Percentiles rank a stretch among this genome's conserved stretches.
Conservation (phyloP, 2,329 filamentous ascomycete species). For the Tolypocladium guangdongense region DNA sequence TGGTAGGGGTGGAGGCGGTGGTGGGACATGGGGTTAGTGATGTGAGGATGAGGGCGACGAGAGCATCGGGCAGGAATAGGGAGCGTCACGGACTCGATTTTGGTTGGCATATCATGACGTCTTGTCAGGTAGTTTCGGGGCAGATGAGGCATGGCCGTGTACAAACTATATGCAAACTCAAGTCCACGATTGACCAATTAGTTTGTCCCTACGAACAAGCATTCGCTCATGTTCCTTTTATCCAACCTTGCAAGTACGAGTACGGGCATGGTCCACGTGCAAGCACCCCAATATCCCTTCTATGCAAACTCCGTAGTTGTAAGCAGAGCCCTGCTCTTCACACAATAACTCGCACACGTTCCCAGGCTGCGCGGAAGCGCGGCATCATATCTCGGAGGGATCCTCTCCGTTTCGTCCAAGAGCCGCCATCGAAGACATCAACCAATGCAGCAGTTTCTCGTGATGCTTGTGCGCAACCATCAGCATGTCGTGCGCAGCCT, state of each 20-base stretch:
- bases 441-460: too few species aligned
- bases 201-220: not conserved
- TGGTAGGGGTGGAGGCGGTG: conserved; percentile 72
- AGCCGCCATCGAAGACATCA: too few species aligned
- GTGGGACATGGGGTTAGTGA: conserved; percentile 79
- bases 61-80: not conserved
- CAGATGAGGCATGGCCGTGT: not conserved
- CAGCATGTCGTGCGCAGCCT: too few species aligned
- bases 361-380: too few species aligned
- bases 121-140: not conserved
- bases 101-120: not conserved
- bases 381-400: too few species aligned
- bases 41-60: not conserved
- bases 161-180: not conserved
- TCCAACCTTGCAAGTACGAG: not conserved
- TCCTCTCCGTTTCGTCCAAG: too few species aligned
- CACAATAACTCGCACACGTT: too few species aligned
- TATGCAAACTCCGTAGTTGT: too few species aligned
- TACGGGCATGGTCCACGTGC: not conserved
- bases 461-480: too few species aligned
- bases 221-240: not conserved
- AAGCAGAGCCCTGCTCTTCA: too few species aligned
- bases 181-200: not conserved
- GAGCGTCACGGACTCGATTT: not conserved
- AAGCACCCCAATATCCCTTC: not conserved